A percentile compares a stretch with the other conserved stretches of the same genome.
phyloP scores from a whole-genome alignment of 1,284 basidiomycete genomes.

The Pterulicium gracile region DNA sequence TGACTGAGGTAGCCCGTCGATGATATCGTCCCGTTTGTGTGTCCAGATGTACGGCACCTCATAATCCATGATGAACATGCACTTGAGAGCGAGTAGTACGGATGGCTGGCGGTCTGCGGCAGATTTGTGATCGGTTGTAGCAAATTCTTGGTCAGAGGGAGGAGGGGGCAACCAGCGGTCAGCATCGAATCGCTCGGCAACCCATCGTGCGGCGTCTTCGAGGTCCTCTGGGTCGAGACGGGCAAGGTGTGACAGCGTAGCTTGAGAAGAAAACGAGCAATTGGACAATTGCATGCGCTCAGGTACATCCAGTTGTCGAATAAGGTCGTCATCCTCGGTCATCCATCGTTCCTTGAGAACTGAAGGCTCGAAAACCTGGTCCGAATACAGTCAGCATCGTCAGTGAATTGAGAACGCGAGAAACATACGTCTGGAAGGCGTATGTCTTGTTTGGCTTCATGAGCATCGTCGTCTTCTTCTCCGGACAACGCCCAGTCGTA shows the following conservation, averaged over 20 bases:
- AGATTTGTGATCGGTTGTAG: slow-evolving; percentile 47
- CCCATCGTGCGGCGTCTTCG: slow-evolving; percentile 82
- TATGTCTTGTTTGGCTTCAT: slow-evolving; percentile 65
- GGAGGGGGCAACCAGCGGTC: too few relatives aligned
- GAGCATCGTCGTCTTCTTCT: slow-evolving; percentile 56
- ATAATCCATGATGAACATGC: slow-evolving; percentile 79
- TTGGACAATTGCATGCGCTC: slow-evolving; percentile 94
- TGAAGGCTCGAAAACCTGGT: slow-evolving; percentile 93
- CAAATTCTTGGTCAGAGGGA: too few relatives aligned
- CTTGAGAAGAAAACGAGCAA: slow-evolving; percentile 67
- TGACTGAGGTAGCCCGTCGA: slow-evolving; percentile 64
- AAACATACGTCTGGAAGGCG: slow-evolving; percentile 80
- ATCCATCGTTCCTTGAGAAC: slow-evolving; percentile 89
- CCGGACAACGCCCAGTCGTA: slow-evolving; percentile 90
- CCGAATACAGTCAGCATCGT: slow-evolving; percentile 9
- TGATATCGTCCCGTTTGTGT: slow-evolving; percentile 87
- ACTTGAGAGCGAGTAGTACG: slow-evolving; percentile 73
- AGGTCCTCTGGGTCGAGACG: slow-evolving; percentile 62
- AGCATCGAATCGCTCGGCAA: slow-evolving; percentile 76
- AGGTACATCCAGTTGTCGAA: slow-evolving; percentile 84
- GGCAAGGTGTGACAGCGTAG: slow-evolving; percentile 59
- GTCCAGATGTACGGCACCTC: slow-evolving; percentile 96
- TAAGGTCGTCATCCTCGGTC: slow-evolving; percentile 91
- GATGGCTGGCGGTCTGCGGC: slow-evolving; percentile 65
- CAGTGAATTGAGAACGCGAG: slow-evolving; percentile 4